Conservation (phyloP, 306 rosid genomes). For the Fagus sylvatica region DNA sequence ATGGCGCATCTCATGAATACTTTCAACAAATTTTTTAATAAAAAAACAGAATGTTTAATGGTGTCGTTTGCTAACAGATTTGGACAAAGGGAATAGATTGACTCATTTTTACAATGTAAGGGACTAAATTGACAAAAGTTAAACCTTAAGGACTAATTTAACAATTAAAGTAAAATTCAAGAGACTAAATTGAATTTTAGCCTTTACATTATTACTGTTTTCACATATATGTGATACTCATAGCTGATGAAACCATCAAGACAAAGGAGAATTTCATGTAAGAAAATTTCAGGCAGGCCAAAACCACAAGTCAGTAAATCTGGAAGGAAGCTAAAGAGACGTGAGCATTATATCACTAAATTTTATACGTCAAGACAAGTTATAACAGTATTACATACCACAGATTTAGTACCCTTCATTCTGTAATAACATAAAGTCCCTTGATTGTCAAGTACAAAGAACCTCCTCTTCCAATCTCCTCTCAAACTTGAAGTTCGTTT, state of each 20-base stretch:
- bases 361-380: constrained; percentile 12
- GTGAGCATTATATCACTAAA: not conserved
- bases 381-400: constrained; percentile 54
- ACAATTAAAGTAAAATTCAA: too few relatives aligned
- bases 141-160: too few relatives aligned
- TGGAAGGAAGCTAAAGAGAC: not conserved
- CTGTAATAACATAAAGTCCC: constrained; percentile 77
- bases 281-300: not conserved
- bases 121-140: too few relatives aligned
- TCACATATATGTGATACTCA: too few relatives aligned
- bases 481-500: constrained; percentile 79
- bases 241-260: not conserved
- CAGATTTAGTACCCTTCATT: constrained; percentile 63
- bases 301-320: not conserved
- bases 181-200: too few relatives aligned
- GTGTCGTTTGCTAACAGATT: too few relatives aligned
- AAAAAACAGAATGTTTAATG: too few relatives aligned
- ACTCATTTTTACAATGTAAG: too few relatives aligned
- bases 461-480: constrained; percentile 97
- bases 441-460: constrained; percentile 80
- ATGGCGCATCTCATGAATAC: too few relatives aligned
- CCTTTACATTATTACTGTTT: too few relatives aligned
- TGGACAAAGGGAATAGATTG: too few relatives aligned
- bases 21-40: too few relatives aligned
- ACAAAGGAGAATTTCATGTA: not conserved